Evolutionary conservation across 345 rosid species (phyloP).

Genomic region (Bruguiera gymnorhiza): DNA sequence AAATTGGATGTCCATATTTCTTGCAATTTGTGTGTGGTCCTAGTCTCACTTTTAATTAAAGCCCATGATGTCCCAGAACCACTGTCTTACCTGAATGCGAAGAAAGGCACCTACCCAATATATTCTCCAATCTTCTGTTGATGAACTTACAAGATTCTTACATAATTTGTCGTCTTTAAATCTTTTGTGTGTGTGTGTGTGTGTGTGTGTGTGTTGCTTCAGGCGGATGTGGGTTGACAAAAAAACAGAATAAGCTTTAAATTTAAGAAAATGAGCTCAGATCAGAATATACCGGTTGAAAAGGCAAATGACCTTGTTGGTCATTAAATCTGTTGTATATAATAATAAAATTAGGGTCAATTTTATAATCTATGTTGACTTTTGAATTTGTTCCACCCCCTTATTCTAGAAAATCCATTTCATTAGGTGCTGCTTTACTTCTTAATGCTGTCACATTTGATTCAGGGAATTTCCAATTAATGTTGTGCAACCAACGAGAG

Average conservation of each 20-base stretch:
- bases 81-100: slow-evolving; percentile 8
- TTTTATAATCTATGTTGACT: slow-evolving; percentile 38
- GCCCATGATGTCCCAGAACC: slow-evolving; percentile 2
- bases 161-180: no score
- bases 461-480: no score
- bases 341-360: slow-evolving; percentile 28
- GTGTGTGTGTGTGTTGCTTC: background rate
- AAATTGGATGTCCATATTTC: slow-evolving; percentile 1
- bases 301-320: no score
- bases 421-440: background rate
- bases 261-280: slow-evolving; percentile 25
- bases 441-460: background rate
- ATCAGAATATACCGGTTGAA: no score
- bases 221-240: background rate
- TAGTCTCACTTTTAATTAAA: slow-evolving; percentile 7
- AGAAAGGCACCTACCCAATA: slow-evolving; percentile 10
- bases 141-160: no score
- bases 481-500: no score
- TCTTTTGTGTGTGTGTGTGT: no score
- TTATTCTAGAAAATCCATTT: slow-evolving; percentile 12
- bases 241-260: no score
- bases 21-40: slow-evolving; percentile 12
- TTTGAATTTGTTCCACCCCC: slow-evolving; percentile 26
- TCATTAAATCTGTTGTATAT: slow-evolving; percentile 13
- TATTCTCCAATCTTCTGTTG: background rate